phyloP scores from a whole-genome alignment of 371 early-diverging fungal species.

The Mortierella sp. region DNA sequence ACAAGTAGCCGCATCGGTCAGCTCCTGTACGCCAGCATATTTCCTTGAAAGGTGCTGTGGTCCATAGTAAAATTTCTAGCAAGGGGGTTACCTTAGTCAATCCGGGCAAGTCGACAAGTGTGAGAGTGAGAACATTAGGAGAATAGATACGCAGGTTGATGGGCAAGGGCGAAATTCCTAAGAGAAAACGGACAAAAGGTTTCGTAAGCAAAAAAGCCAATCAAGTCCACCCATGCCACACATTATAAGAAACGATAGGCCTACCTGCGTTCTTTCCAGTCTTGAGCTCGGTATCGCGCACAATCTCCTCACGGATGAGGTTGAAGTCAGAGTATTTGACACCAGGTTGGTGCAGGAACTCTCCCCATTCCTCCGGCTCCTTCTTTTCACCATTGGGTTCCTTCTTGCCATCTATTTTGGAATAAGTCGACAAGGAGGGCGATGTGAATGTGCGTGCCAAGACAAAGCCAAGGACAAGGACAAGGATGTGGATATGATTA shows the following conservation, averaged over 20 bases:
- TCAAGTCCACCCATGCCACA: not conserved
- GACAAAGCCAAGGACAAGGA: not conserved
- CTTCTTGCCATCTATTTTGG: slow-evolving; percentile 18
- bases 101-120: slow-evolving; percentile 99
- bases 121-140: slow-evolving; percentile 96
- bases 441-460: not conserved
- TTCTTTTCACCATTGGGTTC: slow-evolving; percentile 58
- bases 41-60: not conserved
- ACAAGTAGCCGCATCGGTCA: not conserved
- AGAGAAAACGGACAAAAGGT: not conserved
- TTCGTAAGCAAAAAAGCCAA: not conserved
- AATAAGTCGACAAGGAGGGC: not conserved
- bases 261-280: slow-evolving; percentile 91
- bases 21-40: not conserved
- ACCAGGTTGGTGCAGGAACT: slow-evolving; percentile 95
- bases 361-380: slow-evolving; percentile 95
- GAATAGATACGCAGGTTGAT: slow-evolving; percentile 97
- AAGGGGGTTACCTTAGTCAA: slow-evolving; percentile 81
- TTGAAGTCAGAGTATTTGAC: slow-evolving; percentile 94
- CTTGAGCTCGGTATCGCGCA: slow-evolving; percentile 93
- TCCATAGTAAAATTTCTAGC: not conserved
- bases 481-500: not conserved
- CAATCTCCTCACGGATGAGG: slow-evolving; percentile 96
- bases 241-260: not conserved
- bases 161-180: slow-evolving; percentile 92